Evolutionary conservation across 441 rosid genomes (phyloP).

Genomic region (Euphorbia neoarborescens): DNA sequence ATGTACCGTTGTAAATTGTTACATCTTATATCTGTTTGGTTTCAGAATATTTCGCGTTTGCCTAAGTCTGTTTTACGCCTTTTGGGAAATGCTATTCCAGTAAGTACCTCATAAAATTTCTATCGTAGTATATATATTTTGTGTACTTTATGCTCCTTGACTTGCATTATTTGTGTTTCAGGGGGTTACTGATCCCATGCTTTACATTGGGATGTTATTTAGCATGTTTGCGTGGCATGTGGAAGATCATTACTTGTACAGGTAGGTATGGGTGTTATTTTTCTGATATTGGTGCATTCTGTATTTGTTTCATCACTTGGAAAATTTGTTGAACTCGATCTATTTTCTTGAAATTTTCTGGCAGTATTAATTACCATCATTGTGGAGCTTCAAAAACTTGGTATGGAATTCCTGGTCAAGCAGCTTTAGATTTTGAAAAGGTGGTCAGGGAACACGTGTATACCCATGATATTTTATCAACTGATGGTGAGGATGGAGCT

Average conservation of each 20-base stretch:
- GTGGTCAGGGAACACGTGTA: constrained; percentile 83
- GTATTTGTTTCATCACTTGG: constrained; percentile 1
- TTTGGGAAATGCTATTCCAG: constrained; percentile 79
- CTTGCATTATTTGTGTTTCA: constrained; percentile 34
- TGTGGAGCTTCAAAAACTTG: constrained; percentile 99
- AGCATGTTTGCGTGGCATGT: constrained; percentile 99
- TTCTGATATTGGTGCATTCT: not conserved
- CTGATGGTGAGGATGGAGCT: constrained; percentile 90
- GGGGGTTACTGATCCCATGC: constrained; percentile 99
- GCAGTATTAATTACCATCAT: constrained; percentile 97
- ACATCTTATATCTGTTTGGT: constrained; percentile 15
- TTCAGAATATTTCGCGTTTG: constrained; percentile 71
- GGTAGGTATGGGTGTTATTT: constrained; percentile 36
- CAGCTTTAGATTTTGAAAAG: constrained; percentile 87
- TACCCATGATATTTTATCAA: constrained; percentile 58
- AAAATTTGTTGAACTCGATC: not conserved
- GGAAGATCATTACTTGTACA: constrained; percentile 96
- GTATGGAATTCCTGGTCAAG: constrained; percentile 96
- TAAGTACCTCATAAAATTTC: constrained; percentile 24
- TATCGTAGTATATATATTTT: not conserved
- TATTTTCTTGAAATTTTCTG: constrained; percentile 10
- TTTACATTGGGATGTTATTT: constrained; percentile 98
- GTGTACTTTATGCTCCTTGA: not conserved
- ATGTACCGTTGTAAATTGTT: not conserved
- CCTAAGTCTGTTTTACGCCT: constrained; percentile 84